These are phyloP conservation scores for Pseudogymnoascus sp. DNA, from an alignment of 2,329 filamentous ascomycete species.

Conservation along the genomic window DNA sequence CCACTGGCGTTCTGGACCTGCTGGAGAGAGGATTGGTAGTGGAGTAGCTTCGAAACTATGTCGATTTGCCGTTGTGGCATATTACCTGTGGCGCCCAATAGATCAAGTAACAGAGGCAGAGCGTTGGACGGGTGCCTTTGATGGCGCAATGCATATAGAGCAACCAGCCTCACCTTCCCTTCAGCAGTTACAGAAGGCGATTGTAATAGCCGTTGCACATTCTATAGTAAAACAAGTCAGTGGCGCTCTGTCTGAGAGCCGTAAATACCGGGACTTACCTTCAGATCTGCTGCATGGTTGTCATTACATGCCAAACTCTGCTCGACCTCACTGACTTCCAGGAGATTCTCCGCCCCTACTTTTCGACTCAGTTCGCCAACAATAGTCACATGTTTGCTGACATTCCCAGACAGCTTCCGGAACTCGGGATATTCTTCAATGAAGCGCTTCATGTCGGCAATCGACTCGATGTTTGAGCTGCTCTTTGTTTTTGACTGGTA, in stretches of 20 bases:
- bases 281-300: slow-evolving; percentile 85
- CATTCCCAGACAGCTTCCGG: slow-evolving; percentile 90
- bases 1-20: slow-evolving; percentile 66
- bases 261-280: slow-evolving; percentile 45
- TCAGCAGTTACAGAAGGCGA: slow-evolving; percentile 67
- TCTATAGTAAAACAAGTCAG: slow-evolving; percentile 38
- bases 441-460: slow-evolving; percentile 97
- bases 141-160: slow-evolving; percentile 91
- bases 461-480: slow-evolving; percentile 92
- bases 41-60: slow-evolving; percentile 72
- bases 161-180: slow-evolving; percentile 82
- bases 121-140: slow-evolving; percentile 78
- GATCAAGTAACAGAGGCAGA: slow-evolving; percentile 75
- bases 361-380: slow-evolving; percentile 87
- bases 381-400: slow-evolving; percentile 95
- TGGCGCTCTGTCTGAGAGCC: background rate
- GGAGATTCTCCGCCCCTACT: slow-evolving; percentile 74
- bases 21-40: slow-evolving; percentile 82
- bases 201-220: slow-evolving; percentile 78
- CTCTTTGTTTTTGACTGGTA: slow-evolving; percentile 98
- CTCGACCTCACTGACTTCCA: slow-evolving; percentile 96
- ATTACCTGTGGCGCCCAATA: slow-evolving; percentile 76
- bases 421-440: slow-evolving; percentile 99
- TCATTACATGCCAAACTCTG: slow-evolving; percentile 96
- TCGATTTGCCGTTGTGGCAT: slow-evolving; percentile 69